Evolutionary conservation across 805 yeast genomes (phyloP).

Genomic region (Wickerhamiella hasegawae): DNA sequence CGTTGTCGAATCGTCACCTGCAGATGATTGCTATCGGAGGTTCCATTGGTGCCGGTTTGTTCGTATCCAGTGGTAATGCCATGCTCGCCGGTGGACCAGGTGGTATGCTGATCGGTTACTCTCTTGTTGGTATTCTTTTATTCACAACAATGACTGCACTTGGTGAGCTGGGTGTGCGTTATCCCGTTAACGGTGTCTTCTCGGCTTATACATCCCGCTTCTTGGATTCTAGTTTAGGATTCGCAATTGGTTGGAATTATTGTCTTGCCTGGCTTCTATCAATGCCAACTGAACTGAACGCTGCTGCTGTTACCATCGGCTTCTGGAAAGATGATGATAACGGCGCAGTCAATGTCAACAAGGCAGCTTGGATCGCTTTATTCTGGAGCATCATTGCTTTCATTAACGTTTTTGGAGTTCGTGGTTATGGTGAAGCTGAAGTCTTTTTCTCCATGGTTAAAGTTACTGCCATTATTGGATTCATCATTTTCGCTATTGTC

Average conservation of each 20-base stretch:
- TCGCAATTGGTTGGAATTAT: conserved; percentile 60
- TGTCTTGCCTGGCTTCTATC: conserved; percentile 48
- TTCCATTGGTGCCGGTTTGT: conserved; percentile 60
- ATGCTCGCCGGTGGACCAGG: conserved; percentile 45
- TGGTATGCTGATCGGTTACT: conserved; percentile 38
- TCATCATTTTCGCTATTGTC: conserved; percentile 43
- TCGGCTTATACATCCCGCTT: conserved; percentile 45
- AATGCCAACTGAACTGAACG: conserved; percentile 50
- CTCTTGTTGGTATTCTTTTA: conserved; percentile 45
- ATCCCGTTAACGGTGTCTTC: conserved; percentile 48
- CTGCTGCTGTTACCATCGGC: conserved; percentile 40
- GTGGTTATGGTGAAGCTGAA: conserved; percentile 58
- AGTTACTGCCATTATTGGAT: conserved; percentile 44
- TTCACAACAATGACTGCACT: conserved; percentile 47
- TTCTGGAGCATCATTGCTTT: conserved; percentile 33
- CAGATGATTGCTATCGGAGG: conserved; percentile 65
- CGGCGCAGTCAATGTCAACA: conserved; percentile 26
- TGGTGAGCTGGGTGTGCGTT: conserved; percentile 57
- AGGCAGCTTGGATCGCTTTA: conserved; percentile 40
- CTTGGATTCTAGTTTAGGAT: conserved; percentile 53
- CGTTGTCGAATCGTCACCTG: conserved; percentile 39
- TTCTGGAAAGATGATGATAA: conserved; percentile 36
- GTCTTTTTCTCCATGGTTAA: conserved; percentile 42
- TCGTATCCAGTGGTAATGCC: conserved; percentile 51
- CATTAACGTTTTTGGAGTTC: conserved; percentile 39